These are phyloP conservation scores for Hypoxylon sp. DNA, from an alignment of 2,329 filamentous ascomycete species.

Conservation along the genomic window DNA sequence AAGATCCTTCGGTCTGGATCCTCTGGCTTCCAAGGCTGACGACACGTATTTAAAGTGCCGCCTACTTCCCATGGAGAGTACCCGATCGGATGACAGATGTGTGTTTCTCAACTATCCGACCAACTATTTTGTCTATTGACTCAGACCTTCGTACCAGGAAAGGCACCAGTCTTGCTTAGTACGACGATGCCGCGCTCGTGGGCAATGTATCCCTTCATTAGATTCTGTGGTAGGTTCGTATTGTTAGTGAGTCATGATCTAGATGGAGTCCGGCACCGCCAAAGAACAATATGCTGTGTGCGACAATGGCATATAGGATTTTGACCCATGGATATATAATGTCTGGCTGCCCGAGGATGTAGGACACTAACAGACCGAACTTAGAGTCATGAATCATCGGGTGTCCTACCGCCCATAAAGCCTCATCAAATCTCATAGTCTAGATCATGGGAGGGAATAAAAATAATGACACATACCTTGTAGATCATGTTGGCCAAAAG, in stretches of 20 bases:
- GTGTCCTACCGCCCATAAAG: not conserved
- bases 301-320: not conserved
- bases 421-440: not conserved
- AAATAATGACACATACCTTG: constrained; percentile 75
- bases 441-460: not conserved
- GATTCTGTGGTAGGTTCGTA: constrained; percentile 69
- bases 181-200: constrained; percentile 92
- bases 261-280: constrained; percentile 37
- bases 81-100: constrained; percentile 4
- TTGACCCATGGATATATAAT: constrained; percentile 3
- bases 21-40: constrained; percentile 9
- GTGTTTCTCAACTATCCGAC: constrained; percentile 12
- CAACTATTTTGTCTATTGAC: constrained; percentile 26
- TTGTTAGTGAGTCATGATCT: constrained; percentile 55
- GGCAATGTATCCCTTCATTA: constrained; percentile 99
- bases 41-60: constrained; percentile 21
- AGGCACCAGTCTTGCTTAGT: constrained; percentile 91
- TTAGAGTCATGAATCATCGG: constrained; percentile 3
- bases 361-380: not conserved
- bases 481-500: constrained; percentile 97
- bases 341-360: not conserved
- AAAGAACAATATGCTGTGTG: constrained; percentile 43
- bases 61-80: constrained; percentile 11
- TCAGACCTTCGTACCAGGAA: constrained; percentile 87
- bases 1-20: constrained; percentile 13